Evolutionary conservation across 1,284 basidiomycete genomes (phyloP), one percentile per base, ranked within the genome.

Genomic region (Spongiforma sp.): DNA sequence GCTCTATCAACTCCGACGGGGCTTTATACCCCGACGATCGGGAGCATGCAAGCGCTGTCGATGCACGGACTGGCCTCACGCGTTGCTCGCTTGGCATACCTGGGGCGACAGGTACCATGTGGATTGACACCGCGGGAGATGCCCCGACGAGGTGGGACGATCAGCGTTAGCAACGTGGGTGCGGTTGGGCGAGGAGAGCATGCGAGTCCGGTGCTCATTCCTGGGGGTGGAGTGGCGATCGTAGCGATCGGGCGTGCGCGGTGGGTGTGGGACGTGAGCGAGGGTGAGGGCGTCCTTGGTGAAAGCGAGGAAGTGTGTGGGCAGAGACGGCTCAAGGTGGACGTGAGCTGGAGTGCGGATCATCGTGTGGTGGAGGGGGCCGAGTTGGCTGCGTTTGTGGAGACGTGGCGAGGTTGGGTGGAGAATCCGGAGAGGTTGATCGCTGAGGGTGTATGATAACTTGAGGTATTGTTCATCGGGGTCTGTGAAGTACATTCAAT

Each of bases 361-460:
- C 96, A 98, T 81, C 81, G 96, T 24, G 89, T 97, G 9, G 90
- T 97, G 11, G 95, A 98, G 76, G 96, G 96, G 9, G 95, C 95
- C 1, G 96, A 98, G 80, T 77, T 98, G 65, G 95, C 95, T 54
- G 90, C 91, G 62, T 94, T 98, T 76, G 93, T 96, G 58, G 94
- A 96, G 79, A 84, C 85, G 53, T 98, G 96, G 95, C 90, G 95
- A 70, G 81, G 79, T 26, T 94, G 89, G 80, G 89, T 96, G 34
- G 95, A 97, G 80, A 78, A 83, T 28, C 96, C 96, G 2, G 88
- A 86, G 77, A 81, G 90, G 71, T 74, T 94, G 69, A 84, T 95
- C 68, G 91, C 81, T 3, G 86, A 89, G 61, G 83, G 85, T 5
- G 76, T 89, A 30, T 90, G 72, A 80, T n/a, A n/a, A n/a, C n/a